Evolutionary conservation across 2,329 filamentous ascomycete species (phyloP), one percentile per base, ranked within the genome.

Genomic region (Fusarium bulbicola): DNA sequence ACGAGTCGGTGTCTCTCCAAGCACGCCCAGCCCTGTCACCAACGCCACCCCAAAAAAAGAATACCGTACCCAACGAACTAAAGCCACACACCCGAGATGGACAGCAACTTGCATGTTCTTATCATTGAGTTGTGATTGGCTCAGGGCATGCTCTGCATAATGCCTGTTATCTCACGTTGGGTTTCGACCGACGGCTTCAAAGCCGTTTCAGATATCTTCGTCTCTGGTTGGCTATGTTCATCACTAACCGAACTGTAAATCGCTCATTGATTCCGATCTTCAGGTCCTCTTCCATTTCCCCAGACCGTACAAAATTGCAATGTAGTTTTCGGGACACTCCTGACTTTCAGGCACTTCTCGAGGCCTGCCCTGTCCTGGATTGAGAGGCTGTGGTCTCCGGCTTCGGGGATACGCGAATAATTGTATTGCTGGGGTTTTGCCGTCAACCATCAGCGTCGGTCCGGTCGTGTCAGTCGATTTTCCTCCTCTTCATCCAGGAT

Each of bases 81-180:
- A 65, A 66, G 65, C 63, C 63, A 68, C 63, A 67, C 64, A 69
- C 52, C 70, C 63, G 45, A 46, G 40, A 46, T 30, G 32, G 24
- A 37, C 32, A 39, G 34, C 26, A 50, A 30, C 32, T 58, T 65
- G 71, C 66, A 74, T 30, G 58, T 62, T 73, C 79, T 81, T 81
- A 81, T 81, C 79, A 76, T 66, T 58, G 65, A 52, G 12, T 46
- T 36, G 16, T 76, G 73, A 81, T 81, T 81, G 79, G 79, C 58
- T 47, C 24, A 10, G 10, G 12, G 18, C 50, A 75, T 76, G 78
- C 70, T 76, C 79, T 79, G 77, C 79, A 81, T 81, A 80, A 81
- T 81, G 79, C 74, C 67, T 75, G 79, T 79, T 77, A 77, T 77
- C 74, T 75, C 76, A 77, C 54, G 69, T 74, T 74, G 66, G 59